Conservation (phyloP, 2,329 filamentous ascomycete genomes). For the Cordyceps cicadae region DNA sequence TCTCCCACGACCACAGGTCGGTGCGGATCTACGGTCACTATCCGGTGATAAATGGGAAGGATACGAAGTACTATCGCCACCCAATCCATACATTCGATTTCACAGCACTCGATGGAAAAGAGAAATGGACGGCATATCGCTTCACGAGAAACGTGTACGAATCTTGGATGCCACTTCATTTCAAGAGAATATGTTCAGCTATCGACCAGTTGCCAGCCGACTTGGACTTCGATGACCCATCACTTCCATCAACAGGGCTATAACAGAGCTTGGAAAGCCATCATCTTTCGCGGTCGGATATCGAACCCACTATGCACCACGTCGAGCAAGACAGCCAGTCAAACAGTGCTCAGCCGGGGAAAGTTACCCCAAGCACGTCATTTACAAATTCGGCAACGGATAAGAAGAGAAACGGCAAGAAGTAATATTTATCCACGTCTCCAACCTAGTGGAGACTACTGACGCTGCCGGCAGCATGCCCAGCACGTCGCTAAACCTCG, state of each 20-base stretch:
- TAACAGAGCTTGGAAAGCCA: background rate
- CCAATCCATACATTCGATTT: background rate
- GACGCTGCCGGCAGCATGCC: too few relatives aligned
- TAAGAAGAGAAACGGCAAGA: background rate
- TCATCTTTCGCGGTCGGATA: background rate
- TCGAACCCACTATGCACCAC: background rate
- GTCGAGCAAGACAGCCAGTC: background rate
- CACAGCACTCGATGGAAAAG: background rate
- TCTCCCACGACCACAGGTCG: constrained; percentile 1
- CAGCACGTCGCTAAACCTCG: too few relatives aligned
- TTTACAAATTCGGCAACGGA: background rate
- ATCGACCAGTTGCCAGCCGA: background rate
- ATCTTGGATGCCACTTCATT: background rate
- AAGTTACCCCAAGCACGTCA: background rate
- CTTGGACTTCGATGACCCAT: background rate
- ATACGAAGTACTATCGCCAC: background rate
- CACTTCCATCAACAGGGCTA: background rate
- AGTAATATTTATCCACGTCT: background rate
- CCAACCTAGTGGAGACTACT: too few relatives aligned
- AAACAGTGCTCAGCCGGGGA: background rate
- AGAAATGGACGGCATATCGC: constrained; percentile 3
- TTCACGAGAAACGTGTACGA: constrained; percentile 2
- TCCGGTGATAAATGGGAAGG: background rate
- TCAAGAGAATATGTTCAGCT: background rate
- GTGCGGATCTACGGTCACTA: constrained; percentile 2